A percentile compares a stretch with the other conserved stretches of the same genome.
Evolutionary conservation across 306 rosid species (phyloP).

Genomic region (Herpetospermum pedunculosum): DNA sequence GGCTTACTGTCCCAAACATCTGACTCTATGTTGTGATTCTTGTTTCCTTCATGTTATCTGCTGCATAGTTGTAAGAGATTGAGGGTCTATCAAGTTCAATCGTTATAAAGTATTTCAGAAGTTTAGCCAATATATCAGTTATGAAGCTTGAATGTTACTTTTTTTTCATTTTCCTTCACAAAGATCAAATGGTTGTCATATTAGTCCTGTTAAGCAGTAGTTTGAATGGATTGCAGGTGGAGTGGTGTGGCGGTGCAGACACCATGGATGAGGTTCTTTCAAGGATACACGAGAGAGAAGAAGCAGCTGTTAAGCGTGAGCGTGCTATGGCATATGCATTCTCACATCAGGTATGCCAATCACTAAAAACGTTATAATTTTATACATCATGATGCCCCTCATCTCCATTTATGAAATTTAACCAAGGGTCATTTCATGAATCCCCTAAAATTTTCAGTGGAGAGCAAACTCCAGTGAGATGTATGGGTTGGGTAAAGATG

Average conservation of each 20-base stretch:
- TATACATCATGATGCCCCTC: background rate
- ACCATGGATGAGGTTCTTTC: conserved; percentile 71
- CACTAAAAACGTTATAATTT: background rate
- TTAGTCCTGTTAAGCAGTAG: background rate
- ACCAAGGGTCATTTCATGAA: conserved; percentile 18
- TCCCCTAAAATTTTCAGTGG: conserved; percentile 56
- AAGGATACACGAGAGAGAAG: conserved; percentile 83
- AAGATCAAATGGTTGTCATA: background rate
- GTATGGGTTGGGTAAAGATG: conserved; percentile 59
- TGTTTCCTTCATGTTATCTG: background rate
- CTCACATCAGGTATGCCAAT: conserved; percentile 75
- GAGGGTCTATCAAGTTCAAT: background rate
- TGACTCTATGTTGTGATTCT: background rate
- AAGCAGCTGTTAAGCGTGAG: conserved; percentile 90
- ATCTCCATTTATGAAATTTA: conserved; percentile 3
- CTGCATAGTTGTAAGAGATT: background rate
- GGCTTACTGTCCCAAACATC: background rate
- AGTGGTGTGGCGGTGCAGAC: conserved; percentile 76
- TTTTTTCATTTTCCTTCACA: background rate
- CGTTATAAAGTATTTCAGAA: background rate
- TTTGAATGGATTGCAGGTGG: conserved; percentile 42
- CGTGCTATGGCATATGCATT: conserved; percentile 97
- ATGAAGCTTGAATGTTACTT: background rate
- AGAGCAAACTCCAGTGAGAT: conserved; percentile 79
- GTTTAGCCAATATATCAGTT: background rate